phyloP scores from a whole-genome alignment of 1,139 yeast genomes.

The Geotrichum phurueaensis region DNA sequence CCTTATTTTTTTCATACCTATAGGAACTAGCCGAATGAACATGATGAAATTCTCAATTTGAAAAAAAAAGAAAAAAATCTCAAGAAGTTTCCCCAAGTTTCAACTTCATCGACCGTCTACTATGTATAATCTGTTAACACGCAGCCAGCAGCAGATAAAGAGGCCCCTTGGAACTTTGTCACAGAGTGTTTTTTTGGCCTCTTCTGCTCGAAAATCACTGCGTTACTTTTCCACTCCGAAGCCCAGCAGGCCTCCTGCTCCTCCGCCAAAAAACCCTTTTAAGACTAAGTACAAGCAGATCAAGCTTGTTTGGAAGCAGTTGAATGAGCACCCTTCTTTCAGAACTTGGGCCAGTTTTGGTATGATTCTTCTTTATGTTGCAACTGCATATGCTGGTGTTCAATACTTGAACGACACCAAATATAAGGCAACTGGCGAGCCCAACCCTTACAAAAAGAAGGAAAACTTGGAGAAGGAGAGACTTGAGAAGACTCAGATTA shows the following conservation, averaged over 20 bases:
- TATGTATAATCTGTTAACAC: not conserved
- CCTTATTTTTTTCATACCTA: not conserved
- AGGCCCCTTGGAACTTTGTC: not conserved
- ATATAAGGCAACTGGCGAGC: conserved; percentile 35
- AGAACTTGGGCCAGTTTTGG: conserved; percentile 19
- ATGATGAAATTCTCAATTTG: not conserved
- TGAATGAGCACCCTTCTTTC: conserved; percentile 23
- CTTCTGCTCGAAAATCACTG: not conserved
- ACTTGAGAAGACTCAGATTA: conserved; percentile 13
- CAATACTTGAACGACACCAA: conserved; percentile 35
- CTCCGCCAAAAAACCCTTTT: conserved; percentile 2
- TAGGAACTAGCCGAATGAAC: not conserved
- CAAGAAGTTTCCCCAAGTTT: not conserved
- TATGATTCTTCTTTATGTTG: conserved; percentile 27
- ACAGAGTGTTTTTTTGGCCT: not conserved
- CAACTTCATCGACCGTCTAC: not conserved
- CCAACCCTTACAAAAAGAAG: conserved; percentile 31
- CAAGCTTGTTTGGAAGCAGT: conserved; percentile 20
- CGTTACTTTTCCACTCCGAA: not conserved
- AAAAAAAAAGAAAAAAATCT: not conserved
- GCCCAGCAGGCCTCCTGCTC: conserved; percentile 11
- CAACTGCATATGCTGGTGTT: conserved; percentile 30
- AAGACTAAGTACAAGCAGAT: conserved; percentile 12
- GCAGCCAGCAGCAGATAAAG: not conserved
- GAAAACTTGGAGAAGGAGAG: conserved; percentile 22